Evolutionary conservation across 306 rosid genomes (phyloP), one percentile per base, ranked within the genome.

Genomic region (Lathyrus sativus): DNA sequence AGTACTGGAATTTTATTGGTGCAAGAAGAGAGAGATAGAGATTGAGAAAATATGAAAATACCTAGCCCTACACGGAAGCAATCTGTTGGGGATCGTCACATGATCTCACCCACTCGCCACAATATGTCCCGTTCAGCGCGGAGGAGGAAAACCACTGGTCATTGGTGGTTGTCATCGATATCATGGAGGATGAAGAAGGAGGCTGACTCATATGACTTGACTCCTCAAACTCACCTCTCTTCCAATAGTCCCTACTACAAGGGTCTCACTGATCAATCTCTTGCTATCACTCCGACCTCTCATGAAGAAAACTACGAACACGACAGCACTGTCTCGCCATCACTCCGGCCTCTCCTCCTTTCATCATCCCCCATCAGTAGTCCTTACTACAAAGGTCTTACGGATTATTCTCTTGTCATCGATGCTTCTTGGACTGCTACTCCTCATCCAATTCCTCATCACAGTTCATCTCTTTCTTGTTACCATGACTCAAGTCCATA

Each of bases 341-440:
- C 71, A 26, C 41, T 62, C 10, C 43, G 44, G 10, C 74, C 38
- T 31, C 22, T 9, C 33, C 38, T 63, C 3, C 61, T 70, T 9
- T 39, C 70, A 62, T 38, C 66, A 7, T 17, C 72, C n/a, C 51
- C 67, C 11, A 2, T 14, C 18, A 76, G 78, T 14, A 76, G 78
- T 22, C 81, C 79, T 8, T 80, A 76, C 42, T 80, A 80, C 51
- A 80, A 72, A 33, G 84, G 84, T 11, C 85, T 80, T 6, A 71
- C 80, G 0, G 78, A 80, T 72, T 45, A 51, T 26, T 71, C 84
- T 14, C 70, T 68, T 7, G 79, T 8, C 39, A 6, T 62, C 19
- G 45, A 3, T 14, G 39, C 62, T 17, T 26, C 76, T 8, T 70
- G 72, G 76, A 13, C 53, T 5, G 18, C 53, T 10, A 28, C 18